A percentile compares a stretch with the other conserved stretches of the same genome.
phyloP scores from a whole-genome alignment of 495 filamentous ascomycete genomes.

The Tricharina praecox region DNA sequence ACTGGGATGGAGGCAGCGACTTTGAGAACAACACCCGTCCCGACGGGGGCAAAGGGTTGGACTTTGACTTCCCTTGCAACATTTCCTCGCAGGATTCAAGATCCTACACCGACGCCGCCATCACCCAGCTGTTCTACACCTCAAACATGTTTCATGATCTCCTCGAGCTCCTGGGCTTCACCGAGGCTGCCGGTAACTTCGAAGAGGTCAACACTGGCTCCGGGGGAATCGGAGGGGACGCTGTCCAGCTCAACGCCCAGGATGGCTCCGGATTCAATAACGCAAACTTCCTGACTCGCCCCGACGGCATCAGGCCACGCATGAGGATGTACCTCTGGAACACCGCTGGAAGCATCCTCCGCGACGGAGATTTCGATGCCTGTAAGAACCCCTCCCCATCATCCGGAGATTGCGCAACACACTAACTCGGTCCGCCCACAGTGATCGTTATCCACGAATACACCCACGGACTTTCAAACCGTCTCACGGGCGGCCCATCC shows the following conservation, averaged over 20 bases:
- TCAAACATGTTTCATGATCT: slow-evolving; percentile 38
- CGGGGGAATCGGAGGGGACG: slow-evolving; percentile 34
- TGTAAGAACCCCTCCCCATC: too few species aligned
- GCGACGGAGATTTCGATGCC: slow-evolving; percentile 31
- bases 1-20: slow-evolving; percentile 27
- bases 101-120: slow-evolving; percentile 31
- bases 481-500: slow-evolving; percentile 39
- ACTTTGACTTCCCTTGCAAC: slow-evolving; percentile 32
- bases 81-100: slow-evolving; percentile 25
- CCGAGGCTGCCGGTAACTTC: slow-evolving; percentile 39
- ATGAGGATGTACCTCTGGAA: slow-evolving; percentile 39
- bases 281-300: slow-evolving; percentile 36
- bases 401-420: slow-evolving; percentile 32
- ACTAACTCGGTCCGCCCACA: too few species aligned
- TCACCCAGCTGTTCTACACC: slow-evolving; percentile 40
- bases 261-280: slow-evolving; percentile 38
- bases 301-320: slow-evolving; percentile 33
- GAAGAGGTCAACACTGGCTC: slow-evolving; percentile 35
- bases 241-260: slow-evolving; percentile 38
- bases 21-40: slow-evolving; percentile 33
- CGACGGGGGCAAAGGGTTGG: slow-evolving; percentile 17
- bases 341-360: not conserved
- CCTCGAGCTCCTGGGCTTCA: slow-evolving; percentile 38
- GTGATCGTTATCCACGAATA: slow-evolving; percentile 33
- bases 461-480: slow-evolving; percentile 32